Conservation (phyloP, 495 filamentous ascomycete genomes). For the Neurospora terricola region DNA sequence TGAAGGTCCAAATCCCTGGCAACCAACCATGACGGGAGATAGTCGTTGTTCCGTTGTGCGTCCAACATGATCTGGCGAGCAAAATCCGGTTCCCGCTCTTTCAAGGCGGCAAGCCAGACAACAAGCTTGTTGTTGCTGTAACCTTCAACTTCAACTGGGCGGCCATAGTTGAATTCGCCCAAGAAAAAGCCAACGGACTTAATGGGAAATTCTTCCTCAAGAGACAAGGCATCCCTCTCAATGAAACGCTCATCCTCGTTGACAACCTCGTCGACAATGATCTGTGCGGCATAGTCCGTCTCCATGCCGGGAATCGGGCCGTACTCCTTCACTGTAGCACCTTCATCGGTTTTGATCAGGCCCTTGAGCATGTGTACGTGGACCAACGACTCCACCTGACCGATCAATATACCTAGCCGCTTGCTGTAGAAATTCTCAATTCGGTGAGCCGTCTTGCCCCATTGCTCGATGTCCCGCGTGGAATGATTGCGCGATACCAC, state of each 20-base stretch:
- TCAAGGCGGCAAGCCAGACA: conserved; percentile 60
- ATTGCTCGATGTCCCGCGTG: conserved; percentile 70
- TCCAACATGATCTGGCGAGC: conserved; percentile 57
- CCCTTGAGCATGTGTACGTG: conserved; percentile 91
- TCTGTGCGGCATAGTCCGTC: conserved; percentile 82
- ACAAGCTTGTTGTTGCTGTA: conserved; percentile 65
- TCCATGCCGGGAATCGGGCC: conserved; percentile 81
- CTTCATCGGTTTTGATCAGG: conserved; percentile 80
- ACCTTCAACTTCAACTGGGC: conserved; percentile 72
- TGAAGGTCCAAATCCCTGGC: conserved; percentile 74
- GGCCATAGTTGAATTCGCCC: conserved; percentile 90
- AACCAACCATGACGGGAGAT: conserved; percentile 78
- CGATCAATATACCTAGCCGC: conserved; percentile 78
- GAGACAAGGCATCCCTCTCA: conserved; percentile 71
- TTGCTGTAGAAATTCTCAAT: conserved; percentile 86
- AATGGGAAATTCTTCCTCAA: conserved; percentile 86
- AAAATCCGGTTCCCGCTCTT: conserved; percentile 69
- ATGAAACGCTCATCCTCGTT: conserved; percentile 91
- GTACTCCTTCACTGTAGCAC: conserved; percentile 89
- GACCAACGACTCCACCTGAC: conserved; percentile 76
- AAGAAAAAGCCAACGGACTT: conserved; percentile 82
- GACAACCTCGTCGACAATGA: conserved; percentile 79
- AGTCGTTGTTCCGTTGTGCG: conserved; percentile 58
- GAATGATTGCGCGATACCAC: conserved; percentile 59
- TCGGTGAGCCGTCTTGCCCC: conserved; percentile 68